Evolutionary conservation across 2,329 filamentous ascomycete genomes (phyloP).

Genomic region (Pestalotiopsis fici): DNA sequence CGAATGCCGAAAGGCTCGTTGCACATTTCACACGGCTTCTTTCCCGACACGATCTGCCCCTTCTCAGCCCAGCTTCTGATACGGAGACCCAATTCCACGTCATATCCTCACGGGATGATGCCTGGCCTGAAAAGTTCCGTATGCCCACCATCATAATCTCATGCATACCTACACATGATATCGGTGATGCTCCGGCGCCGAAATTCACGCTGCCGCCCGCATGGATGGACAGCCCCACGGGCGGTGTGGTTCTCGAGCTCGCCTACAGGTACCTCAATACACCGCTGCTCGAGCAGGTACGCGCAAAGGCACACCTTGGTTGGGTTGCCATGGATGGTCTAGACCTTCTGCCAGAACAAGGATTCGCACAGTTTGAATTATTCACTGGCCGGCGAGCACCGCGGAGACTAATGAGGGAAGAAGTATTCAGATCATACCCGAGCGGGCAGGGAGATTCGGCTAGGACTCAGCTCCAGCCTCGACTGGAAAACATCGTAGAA

Average conservation of each 20-base stretch:
- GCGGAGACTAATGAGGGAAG: slow-evolving; percentile 68
- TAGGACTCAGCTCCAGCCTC: slow-evolving; percentile 39
- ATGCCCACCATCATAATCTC: slow-evolving; percentile 75
- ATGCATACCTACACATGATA: slow-evolving; percentile 72
- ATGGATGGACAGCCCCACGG: slow-evolving; percentile 73
- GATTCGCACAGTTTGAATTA: slow-evolving; percentile 79
- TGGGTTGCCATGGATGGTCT: slow-evolving; percentile 79
- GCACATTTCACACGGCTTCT: slow-evolving; percentile 67
- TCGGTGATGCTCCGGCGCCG: slow-evolving; percentile 64
- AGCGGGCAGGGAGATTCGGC: slow-evolving; percentile 41
- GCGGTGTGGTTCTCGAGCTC: slow-evolving; percentile 74
- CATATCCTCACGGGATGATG: slow-evolving; percentile 55
- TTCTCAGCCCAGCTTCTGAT: slow-evolving; percentile 41
- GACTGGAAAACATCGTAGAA: slow-evolving; percentile 39
- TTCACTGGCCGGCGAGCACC: slow-evolving; percentile 75
- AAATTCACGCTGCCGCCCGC: slow-evolving; percentile 68
- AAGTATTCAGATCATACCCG: slow-evolving; percentile 53
- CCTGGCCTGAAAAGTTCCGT: slow-evolving; percentile 65
- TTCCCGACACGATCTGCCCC: slow-evolving; percentile 40
- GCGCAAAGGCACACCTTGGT: slow-evolving; percentile 56
- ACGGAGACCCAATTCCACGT: slow-evolving; percentile 55
- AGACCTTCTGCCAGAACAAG: slow-evolving; percentile 76
- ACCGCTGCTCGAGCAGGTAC: slow-evolving; percentile 69
- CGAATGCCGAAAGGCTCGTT: slow-evolving; percentile 68
- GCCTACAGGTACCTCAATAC: slow-evolving; percentile 75